A percentile compares a stretch with the other conserved stretches of the same genome.
Conservation (phyloP, 139 green algal genomes). For the Closterium sp. region DNA sequence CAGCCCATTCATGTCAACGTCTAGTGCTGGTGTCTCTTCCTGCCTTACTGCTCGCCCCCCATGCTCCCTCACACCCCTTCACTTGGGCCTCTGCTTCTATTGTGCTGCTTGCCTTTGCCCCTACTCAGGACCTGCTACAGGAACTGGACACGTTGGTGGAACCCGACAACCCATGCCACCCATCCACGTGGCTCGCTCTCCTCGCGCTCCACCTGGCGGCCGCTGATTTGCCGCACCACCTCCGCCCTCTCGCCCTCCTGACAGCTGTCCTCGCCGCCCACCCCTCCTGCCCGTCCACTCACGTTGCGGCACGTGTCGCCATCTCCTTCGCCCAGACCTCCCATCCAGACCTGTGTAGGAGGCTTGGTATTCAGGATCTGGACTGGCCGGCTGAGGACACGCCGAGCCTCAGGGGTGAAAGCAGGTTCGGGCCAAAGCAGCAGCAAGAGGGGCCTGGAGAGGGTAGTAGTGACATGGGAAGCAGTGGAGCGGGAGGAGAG, state of each 20-base stretch:
- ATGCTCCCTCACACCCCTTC: no score
- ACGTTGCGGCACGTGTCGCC: slow-evolving; percentile 11
- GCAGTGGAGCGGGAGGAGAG: background rate
- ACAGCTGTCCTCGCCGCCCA: background rate
- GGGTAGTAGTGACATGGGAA: background rate
- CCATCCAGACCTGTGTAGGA: background rate
- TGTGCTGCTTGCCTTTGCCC: background rate
- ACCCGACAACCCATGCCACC: background rate
- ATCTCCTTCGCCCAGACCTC: slow-evolving; percentile 9
- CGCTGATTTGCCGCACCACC: background rate
- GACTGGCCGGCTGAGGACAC: background rate
- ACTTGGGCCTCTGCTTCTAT: background rate
- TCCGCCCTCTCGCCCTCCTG: background rate
- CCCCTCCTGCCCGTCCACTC: background rate
- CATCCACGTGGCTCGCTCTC: background rate
- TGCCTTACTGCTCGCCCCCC: no score
- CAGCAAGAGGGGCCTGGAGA: background rate
- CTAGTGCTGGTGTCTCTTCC: no score
- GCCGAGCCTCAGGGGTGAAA: background rate
- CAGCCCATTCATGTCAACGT: no score
- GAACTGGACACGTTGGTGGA: background rate
- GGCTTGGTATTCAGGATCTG: background rate
- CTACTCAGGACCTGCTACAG: background rate
- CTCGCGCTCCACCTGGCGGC: background rate
- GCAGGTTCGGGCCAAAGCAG: background rate